phyloP scores from a whole-genome alignment of 2,329 filamentous ascomycete genomes.

The Rasamsonia emersonii region DNA sequence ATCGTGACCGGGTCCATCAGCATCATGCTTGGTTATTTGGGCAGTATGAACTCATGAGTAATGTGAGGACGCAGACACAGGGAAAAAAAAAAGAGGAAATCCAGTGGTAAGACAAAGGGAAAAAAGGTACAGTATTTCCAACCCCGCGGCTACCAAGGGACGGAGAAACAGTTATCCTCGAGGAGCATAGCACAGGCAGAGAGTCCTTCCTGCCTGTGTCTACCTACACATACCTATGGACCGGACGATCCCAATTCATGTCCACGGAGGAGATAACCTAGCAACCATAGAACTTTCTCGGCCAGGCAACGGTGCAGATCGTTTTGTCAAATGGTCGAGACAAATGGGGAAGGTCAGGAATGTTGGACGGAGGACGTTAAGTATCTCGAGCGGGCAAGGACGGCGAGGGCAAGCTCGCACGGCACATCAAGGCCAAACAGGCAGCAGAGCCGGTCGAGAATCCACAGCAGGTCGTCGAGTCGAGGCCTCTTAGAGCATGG shows the following conservation, averaged over 20 bases:
- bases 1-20: slow-evolving; percentile 24
- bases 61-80: slow-evolving; percentile 8
- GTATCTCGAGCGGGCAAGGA: slow-evolving; percentile 15
- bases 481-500: slow-evolving; percentile 10
- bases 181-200: too few species aligned
- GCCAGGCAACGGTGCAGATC: slow-evolving; percentile 24
- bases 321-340: slow-evolving; percentile 13
- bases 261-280: slow-evolving; percentile 28
- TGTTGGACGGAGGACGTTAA: slow-evolving; percentile 18
- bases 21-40: slow-evolving; percentile 22
- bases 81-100: slow-evolving; percentile 4
- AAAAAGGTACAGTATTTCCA: too few species aligned
- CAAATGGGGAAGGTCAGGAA: slow-evolving; percentile 17
- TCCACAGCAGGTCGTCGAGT: slow-evolving; percentile 1
- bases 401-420: slow-evolving; percentile 4
- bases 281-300: slow-evolving; percentile 31
- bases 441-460: slow-evolving; percentile 9
- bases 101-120: slow-evolving; percentile 1
- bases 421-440: slow-evolving; percentile 18
- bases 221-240: slow-evolving; percentile 34
- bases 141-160: too few species aligned
- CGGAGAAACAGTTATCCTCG: too few species aligned
- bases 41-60: too few species aligned
- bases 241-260: slow-evolving; percentile 40
- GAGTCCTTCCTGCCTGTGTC: background rate